These are phyloP conservation scores for Ceratocystis harringtonii DNA, from an alignment of 2,329 filamentous ascomycete species.

Conservation along the genomic window DNA sequence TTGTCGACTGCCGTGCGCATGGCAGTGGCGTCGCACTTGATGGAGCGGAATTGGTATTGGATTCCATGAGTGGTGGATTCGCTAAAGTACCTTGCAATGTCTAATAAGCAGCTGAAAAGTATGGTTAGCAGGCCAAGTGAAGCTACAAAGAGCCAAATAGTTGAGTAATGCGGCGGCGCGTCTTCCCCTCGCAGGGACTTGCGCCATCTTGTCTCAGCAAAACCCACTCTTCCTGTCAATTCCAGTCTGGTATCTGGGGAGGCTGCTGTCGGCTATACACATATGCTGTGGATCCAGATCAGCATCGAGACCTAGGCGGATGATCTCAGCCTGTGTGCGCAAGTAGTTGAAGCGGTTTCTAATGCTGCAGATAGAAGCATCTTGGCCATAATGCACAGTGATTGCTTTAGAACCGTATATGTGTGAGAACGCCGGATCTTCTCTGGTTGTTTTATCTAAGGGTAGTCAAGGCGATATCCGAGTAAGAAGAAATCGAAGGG, in stretches of 20 bases:
- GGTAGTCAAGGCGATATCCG: not conserved
- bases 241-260: slow-evolving; percentile 27
- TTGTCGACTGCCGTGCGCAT: slow-evolving; percentile 32
- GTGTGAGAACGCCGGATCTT: not conserved
- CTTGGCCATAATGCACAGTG: slow-evolving; percentile 33
- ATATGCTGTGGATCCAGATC: slow-evolving; percentile 32
- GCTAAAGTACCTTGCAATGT: slow-evolving; percentile 45
- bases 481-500: not conserved
- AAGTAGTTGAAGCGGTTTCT: slow-evolving; percentile 39
- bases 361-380: slow-evolving; percentile 32
- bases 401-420: slow-evolving; percentile 28
- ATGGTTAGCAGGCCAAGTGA: not conserved
- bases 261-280: slow-evolving; percentile 23
- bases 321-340: slow-evolving; percentile 28
- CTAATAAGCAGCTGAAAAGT: slow-evolving; percentile 23
- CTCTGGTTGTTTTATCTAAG: not conserved
- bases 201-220: not conserved
- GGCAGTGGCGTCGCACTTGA: slow-evolving; percentile 38
- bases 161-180: not conserved
- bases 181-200: not conserved
- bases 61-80: slow-evolving; percentile 43
- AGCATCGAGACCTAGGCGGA: slow-evolving; percentile 25
- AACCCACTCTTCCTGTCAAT: slow-evolving; percentile 30
- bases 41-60: slow-evolving; percentile 43
- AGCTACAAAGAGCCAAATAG: not conserved